These are phyloP conservation scores for Naganishia kalamii DNA, from an alignment of 768 basidiomycete genomes.

Conservation along the genomic window DNA sequence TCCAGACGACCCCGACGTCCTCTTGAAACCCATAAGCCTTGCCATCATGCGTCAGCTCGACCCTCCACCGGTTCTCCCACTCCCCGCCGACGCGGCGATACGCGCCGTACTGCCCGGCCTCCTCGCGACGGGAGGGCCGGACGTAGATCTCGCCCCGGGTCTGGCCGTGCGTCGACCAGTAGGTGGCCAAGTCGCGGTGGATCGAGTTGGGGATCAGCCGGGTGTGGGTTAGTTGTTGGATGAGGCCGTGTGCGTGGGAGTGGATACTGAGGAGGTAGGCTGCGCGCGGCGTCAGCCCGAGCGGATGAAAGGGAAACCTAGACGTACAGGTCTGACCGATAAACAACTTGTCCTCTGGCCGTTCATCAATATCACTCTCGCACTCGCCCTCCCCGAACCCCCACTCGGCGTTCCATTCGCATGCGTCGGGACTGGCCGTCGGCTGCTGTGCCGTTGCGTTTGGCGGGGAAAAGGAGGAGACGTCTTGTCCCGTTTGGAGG, in stretches of 20 bases:
- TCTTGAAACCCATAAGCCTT: constrained; percentile 40
- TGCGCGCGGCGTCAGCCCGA: constrained; percentile 43
- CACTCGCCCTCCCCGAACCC: constrained; percentile 52
- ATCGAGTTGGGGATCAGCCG: constrained; percentile 88
- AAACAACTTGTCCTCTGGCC: constrained; percentile 49
- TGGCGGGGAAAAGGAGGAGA: constrained; percentile 38
- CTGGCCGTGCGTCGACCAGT: constrained; percentile 72
- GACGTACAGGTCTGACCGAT: constrained; percentile 62
- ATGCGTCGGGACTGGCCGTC: constrained; percentile 22
- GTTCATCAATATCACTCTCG: constrained; percentile 29
- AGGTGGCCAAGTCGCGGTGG: constrained; percentile 64
- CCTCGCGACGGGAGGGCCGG: constrained; percentile 15
- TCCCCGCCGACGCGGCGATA: constrained; percentile 24
- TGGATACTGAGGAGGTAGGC: constrained; percentile 87
- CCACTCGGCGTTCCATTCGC: constrained; percentile 24
- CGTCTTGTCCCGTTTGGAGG: constrained; percentile 44
- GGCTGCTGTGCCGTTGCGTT: neutral
- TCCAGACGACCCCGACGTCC: constrained; percentile 39
- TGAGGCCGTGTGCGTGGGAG: constrained; percentile 51
- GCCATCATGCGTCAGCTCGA: constrained; percentile 43
- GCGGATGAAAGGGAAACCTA: neutral
- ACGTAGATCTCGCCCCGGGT: constrained; percentile 29
- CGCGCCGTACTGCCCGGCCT: constrained; percentile 16
- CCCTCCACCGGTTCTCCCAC: constrained; percentile 34
- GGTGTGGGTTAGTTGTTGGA: constrained; percentile 80